These are phyloP conservation scores for Leptographium procerum DNA, from an alignment of 2,329 filamentous ascomycete species.

Conservation along the genomic window DNA sequence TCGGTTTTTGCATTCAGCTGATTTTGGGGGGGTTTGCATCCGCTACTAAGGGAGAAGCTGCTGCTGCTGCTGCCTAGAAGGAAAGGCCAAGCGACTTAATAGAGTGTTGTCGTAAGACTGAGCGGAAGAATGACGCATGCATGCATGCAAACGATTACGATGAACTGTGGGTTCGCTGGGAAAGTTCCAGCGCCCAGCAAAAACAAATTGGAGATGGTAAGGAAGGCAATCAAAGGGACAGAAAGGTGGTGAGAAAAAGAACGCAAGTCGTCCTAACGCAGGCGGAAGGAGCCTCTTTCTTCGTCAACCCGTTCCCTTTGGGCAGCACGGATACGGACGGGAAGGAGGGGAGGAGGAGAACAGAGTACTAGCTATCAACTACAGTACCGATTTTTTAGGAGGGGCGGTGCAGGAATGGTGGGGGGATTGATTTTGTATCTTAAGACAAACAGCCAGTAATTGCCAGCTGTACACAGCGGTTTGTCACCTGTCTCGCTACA, in stretches of 20 bases:
- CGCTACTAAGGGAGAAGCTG: not conserved
- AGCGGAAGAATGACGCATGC: slow-evolving; percentile 5
- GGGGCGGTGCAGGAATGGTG: not conserved
- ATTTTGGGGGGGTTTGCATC: not conserved
- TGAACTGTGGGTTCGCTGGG: not conserved
- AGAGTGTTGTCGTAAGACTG: not conserved
- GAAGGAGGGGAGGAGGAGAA: not conserved
- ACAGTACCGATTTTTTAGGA: not conserved
- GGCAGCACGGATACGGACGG: slow-evolving; percentile 5
- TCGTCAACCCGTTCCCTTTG: not conserved
- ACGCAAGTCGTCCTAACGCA: not conserved
- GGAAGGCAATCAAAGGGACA: not conserved
- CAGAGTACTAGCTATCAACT: not conserved
- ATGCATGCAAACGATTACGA: not conserved
- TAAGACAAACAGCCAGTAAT: not conserved
- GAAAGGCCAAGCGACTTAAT: not conserved
- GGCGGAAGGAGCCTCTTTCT: not conserved
- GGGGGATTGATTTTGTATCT: not conserved
- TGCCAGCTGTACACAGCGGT: not conserved
- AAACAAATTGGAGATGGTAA: not conserved
- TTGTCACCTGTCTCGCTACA: not conserved
- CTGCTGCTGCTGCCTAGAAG: not conserved
- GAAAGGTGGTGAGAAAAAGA: not conserved
- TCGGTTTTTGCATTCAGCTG: not conserved
- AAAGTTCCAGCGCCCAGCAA: not conserved